phyloP scores from a whole-genome alignment of 768 basidiomycete genomes.

The Lactarius hengduanensis region DNA sequence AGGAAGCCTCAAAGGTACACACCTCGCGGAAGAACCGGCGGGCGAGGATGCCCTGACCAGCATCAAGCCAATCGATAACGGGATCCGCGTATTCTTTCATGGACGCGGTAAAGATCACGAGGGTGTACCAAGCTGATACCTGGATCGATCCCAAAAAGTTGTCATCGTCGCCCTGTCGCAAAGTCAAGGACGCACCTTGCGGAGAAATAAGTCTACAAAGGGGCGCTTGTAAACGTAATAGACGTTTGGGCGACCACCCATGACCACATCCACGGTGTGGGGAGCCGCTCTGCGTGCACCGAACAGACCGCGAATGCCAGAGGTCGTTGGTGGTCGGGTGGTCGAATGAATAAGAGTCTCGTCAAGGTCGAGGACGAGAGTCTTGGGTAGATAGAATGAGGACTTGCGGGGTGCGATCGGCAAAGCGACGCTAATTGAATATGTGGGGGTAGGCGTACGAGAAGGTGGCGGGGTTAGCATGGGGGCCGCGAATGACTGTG shows the following conservation, averaged over 20 bases:
- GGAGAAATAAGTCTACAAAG: slow-evolving; percentile 92
- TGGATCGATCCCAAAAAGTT: slow-evolving; percentile 36
- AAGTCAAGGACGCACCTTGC: slow-evolving; percentile 56
- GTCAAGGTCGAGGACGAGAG: slow-evolving; percentile 94
- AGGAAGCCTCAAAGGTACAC: slow-evolving; percentile 35
- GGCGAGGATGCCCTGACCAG: slow-evolving; percentile 84
- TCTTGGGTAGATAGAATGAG: slow-evolving; percentile 84
- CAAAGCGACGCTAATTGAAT: slow-evolving; percentile 49
- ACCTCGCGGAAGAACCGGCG: slow-evolving; percentile 92
- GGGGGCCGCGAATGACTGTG: not conserved
- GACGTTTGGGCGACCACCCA: slow-evolving; percentile 83
- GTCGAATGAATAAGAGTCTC: slow-evolving; percentile 99
- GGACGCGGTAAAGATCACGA: slow-evolving; percentile 98
- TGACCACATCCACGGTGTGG: slow-evolving; percentile 90
- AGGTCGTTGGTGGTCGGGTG: slow-evolving; percentile 62
- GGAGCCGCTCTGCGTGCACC: slow-evolving; percentile 51
- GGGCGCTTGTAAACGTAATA: slow-evolving; percentile 99
- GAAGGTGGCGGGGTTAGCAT: slow-evolving; percentile 27
- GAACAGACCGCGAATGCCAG: slow-evolving; percentile 58
- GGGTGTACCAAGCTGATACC: slow-evolving; percentile 98
- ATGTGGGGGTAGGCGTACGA: slow-evolving; percentile 31
- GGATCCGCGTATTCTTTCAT: slow-evolving; percentile 99
- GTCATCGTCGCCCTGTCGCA: not conserved
- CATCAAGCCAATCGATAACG: slow-evolving; percentile 99
- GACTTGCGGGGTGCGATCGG: slow-evolving; percentile 53